Evolutionary conservation across 192 early-diverging fungal species (phyloP).

Genomic region (Backusella westeae): DNA sequence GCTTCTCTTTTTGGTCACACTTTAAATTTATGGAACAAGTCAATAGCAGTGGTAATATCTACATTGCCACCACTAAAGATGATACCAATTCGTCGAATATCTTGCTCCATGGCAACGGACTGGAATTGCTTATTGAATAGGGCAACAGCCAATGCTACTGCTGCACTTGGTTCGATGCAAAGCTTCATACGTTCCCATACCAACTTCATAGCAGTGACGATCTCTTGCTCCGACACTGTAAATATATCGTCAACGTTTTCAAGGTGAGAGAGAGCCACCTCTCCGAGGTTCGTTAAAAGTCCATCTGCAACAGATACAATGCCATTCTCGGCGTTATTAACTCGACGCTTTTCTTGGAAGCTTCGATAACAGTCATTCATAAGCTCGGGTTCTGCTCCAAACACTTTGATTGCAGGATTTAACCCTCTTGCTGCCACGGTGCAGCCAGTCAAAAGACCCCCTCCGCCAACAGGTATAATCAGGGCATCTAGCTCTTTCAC

Average conservation of each 20-base stretch:
- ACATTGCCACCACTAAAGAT: slow-evolving; percentile 54
- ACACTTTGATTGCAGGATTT: slow-evolving; percentile 38
- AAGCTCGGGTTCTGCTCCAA: slow-evolving; percentile 47
- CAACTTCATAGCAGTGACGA: slow-evolving; percentile 43
- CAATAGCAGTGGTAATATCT: slow-evolving; percentile 29
- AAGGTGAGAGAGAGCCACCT: slow-evolving; percentile 46
- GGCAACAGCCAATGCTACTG: slow-evolving; percentile 49
- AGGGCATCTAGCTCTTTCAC: slow-evolving; percentile 44
- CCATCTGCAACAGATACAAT: slow-evolving; percentile 52
- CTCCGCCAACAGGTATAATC: slow-evolving; percentile 52
- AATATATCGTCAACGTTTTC: slow-evolving; percentile 47
- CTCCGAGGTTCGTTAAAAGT: slow-evolving; percentile 43
- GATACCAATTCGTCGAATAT: slow-evolving; percentile 45
- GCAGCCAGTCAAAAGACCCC: slow-evolving; percentile 52
- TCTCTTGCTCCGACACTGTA: slow-evolving; percentile 53
- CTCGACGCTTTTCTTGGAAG: slow-evolving; percentile 17
- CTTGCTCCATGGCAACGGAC: not conserved
- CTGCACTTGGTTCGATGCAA: slow-evolving; percentile 51
- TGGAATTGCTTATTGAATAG: slow-evolving; percentile 42
- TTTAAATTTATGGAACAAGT: slow-evolving; percentile 19
- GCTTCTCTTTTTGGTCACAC: not conserved
- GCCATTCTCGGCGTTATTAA: not conserved
- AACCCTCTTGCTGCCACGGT: slow-evolving; percentile 38
- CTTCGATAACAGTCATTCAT: slow-evolving; percentile 43
- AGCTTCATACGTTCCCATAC: slow-evolving; percentile 53